Evolutionary conservation across 352 stramenopile species (phyloP).

Genomic region (Globisporangium solare): DNA sequence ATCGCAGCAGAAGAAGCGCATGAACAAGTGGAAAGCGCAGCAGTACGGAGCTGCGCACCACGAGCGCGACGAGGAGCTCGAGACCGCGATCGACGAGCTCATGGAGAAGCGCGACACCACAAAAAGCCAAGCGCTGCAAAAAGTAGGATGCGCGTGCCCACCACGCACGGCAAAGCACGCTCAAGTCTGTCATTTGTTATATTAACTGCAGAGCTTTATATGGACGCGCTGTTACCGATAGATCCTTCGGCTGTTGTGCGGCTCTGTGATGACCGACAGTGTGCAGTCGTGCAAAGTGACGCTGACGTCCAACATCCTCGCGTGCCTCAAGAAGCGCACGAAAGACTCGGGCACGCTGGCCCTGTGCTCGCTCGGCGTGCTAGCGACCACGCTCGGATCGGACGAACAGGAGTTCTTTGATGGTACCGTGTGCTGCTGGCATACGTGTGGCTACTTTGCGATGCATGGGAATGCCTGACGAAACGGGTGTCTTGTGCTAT

Average conservation of each 20-base stretch:
- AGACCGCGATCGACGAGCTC: constrained; percentile 50
- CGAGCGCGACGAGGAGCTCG: constrained; percentile 35
- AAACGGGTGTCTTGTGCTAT: too few relatives aligned
- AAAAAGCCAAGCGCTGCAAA: constrained; percentile 50
- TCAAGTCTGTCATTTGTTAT: too few relatives aligned
- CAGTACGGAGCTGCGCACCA: constrained; percentile 20
- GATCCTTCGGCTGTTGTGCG: constrained; percentile 40
- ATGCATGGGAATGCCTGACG: too few relatives aligned
- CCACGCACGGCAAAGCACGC: not conserved
- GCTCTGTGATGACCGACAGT: constrained; percentile 34
- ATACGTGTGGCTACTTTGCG: not conserved
- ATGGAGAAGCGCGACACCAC: constrained; percentile 59
- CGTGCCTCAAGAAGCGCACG: constrained; percentile 52
- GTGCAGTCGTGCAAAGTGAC: constrained; percentile 32
- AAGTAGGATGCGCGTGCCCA: constrained; percentile 16
- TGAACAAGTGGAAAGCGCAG: constrained; percentile 32
- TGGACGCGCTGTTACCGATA: constrained; percentile 3
- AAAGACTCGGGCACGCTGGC: constrained; percentile 48
- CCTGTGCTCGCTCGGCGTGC: constrained; percentile 37
- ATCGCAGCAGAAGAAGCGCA: constrained; percentile 16
- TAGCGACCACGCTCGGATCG: constrained; percentile 49
- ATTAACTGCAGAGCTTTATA: too few relatives aligned
- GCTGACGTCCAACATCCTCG: constrained; percentile 34
- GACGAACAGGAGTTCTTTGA: constrained; percentile 54
- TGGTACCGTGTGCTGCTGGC: constrained; percentile 2